Conservation (phyloP, 1,284 basidiomycete genomes). For the Termitomyces sp. region DNA sequence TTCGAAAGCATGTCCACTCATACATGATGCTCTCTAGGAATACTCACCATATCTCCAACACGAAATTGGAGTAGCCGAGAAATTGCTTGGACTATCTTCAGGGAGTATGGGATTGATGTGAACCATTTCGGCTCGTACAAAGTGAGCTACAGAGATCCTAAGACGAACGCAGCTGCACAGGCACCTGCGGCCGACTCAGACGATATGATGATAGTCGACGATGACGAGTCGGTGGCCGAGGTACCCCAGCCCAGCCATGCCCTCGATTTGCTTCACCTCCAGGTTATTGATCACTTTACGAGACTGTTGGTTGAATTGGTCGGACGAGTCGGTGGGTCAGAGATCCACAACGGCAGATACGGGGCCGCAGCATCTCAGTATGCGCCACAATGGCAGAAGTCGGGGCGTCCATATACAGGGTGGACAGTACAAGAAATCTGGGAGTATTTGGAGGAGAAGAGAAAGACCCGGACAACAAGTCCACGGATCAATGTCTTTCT, state of each 20-base stretch:
- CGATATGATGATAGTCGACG: conserved; percentile 59
- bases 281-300: conserved; percentile 65
- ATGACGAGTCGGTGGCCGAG: conserved; percentile 30
- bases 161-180: conserved; percentile 12
- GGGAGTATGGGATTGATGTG: conserved; percentile 25
- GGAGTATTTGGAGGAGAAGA: conserved; percentile 45
- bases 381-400: conserved; percentile 45
- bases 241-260: conserved; percentile 44
- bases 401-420: conserved; percentile 36
- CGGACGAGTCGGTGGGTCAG: conserved; percentile 44
- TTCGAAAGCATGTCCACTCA: not conserved
- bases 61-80: conserved; percentile 38
- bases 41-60: conserved; percentile 29
- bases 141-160: conserved; percentile 30
- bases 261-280: conserved; percentile 60
- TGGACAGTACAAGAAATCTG: conserved; percentile 56
- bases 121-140: conserved; percentile 31
- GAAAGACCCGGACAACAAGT: conserved; percentile 28
- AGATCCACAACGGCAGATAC: conserved; percentile 28
- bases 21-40: conserved; percentile 20
- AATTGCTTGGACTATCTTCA: conserved; percentile 37
- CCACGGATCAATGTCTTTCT: conserved; percentile 50
- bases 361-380: conserved; percentile 41
- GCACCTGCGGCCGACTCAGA: conserved; percentile 29
- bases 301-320: conserved; percentile 54